Evolutionary conservation across 495 filamentous ascomycete genomes (phyloP).

Genomic region (Cairneyella variabilis): DNA sequence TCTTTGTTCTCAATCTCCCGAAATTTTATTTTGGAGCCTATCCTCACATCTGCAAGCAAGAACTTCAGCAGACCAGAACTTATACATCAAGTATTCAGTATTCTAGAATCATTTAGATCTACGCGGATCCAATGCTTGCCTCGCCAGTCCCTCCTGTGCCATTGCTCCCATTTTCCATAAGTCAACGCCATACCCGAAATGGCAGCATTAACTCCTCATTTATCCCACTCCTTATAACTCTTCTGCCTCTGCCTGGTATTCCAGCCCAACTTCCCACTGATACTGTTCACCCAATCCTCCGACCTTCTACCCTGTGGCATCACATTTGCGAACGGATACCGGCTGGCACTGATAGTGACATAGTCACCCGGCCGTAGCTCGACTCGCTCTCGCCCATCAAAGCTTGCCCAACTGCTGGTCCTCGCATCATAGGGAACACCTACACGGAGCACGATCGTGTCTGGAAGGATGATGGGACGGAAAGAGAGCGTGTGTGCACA

Average conservation of each 20-base stretch:
- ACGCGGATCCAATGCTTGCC: too few relatives aligned
- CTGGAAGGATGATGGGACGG: constrained; percentile 90
- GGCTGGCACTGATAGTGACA: constrained; percentile 86
- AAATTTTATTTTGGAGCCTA: too few relatives aligned
- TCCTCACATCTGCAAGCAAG: too few relatives aligned
- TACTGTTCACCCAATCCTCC: constrained; percentile 92
- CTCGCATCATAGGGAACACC: constrained; percentile 92
- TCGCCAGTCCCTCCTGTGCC: too few relatives aligned
- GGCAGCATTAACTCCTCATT: too few relatives aligned
- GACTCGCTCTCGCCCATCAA: constrained; percentile 87
- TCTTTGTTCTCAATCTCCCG: too few relatives aligned
- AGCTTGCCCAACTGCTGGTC: constrained; percentile 90
- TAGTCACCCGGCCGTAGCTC: constrained; percentile 91
- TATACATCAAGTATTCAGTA: too few relatives aligned
- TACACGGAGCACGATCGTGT: constrained; percentile 86
- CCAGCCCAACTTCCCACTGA: constrained; percentile 88
- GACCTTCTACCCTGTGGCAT: constrained; percentile 67
- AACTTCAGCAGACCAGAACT: too few relatives aligned
- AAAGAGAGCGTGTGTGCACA: constrained; percentile 96
- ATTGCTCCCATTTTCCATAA: too few relatives aligned
- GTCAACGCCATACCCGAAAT: too few relatives aligned
- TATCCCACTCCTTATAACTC: constrained; percentile 44
- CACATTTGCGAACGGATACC: constrained; percentile 91
- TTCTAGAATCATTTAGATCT: too few relatives aligned
- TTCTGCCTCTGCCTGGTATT: constrained; percentile 79